Evolutionary conservation across 2,329 filamentous ascomycete genomes (phyloP), one percentile per base, ranked within the genome.

Genomic region (Blumeria graminis): DNA sequence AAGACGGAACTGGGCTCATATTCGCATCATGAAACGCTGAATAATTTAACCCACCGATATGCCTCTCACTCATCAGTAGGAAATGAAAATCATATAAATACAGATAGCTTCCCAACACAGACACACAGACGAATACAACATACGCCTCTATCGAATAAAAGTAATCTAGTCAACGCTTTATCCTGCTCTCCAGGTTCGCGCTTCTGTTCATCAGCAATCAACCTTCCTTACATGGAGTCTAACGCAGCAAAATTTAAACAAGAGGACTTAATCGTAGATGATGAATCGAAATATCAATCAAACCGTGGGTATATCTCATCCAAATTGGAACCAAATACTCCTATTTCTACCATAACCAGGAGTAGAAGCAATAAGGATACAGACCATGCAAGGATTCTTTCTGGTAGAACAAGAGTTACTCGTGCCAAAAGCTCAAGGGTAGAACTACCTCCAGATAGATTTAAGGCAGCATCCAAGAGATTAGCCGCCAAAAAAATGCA

Each of bases 41-140:
- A 39, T 39, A 57, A 52, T 34, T 57, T 59, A 33, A 55, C 57
- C 38, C 36, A 48, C 41, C 59, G 55, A 33, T 58, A 56, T 53
- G 57, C 61, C 13, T 58, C 60, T 45, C 58, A 63, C 43, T 52
- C 56, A 35, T 55, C 66, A n/a, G 63, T 62, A 11, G 64, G 66
- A 53, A 61, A 65, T 7, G 55, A 61, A 28, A 66, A 66, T 54
- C 51, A 52, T 34, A 60, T 60, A 45, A 60, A 33, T 33, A 45
- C 53, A 22, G 62, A 65, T 38, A 60, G 57, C 11, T 54, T 61
- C 7, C 61, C 61, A 11, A 58, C 60, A 9, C 48, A 56, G 39
- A 57, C 58, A 46, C 62, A 56, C 14, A 61, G 60, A 7, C 62
- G 61, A 5, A 60, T 65, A 9, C 58, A 63, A 54, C 60, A 61